Evolutionary conservation across 2,329 filamentous ascomycete species (phyloP).

Genomic region (Diaporthe eres): DNA sequence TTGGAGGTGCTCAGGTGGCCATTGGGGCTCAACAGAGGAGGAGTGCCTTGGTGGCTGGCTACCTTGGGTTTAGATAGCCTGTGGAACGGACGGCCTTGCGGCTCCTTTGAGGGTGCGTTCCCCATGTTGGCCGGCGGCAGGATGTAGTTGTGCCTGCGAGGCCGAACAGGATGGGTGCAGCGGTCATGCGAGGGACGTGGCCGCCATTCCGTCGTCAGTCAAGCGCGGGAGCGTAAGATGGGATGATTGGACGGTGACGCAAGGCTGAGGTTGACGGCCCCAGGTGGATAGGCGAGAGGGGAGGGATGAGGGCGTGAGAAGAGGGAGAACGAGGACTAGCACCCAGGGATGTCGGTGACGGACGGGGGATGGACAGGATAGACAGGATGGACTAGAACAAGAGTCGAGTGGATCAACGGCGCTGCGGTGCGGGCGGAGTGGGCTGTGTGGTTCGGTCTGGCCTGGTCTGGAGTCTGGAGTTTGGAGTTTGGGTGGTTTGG

Average conservation of each 20-base stretch:
- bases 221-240: constrained; percentile 13
- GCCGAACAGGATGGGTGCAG: constrained; percentile 30
- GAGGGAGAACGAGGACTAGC: constrained; percentile 17
- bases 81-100: constrained; percentile 38
- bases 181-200: constrained; percentile 36
- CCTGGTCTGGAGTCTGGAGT: constrained; percentile 10
- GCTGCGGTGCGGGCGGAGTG: background rate
- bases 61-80: constrained; percentile 39
- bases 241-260: constrained; percentile 32
- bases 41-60: constrained; percentile 22
- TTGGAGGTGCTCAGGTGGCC: constrained; percentile 10
- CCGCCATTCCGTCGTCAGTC: constrained; percentile 41
- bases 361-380: background rate
- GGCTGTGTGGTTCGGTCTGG: constrained; percentile 16
- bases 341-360: constrained; percentile 33
- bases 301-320: background rate
- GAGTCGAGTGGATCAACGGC: constrained; percentile 28
- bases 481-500: background rate
- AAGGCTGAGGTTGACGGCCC: constrained; percentile 23
- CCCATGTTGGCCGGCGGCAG: constrained; percentile 39
- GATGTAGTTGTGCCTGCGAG: constrained; percentile 20
- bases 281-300: background rate
- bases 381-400: background rate
- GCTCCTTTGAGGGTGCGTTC: constrained; percentile 40
- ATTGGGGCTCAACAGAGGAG: constrained; percentile 28